Evolutionary conservation across 2,329 filamentous ascomycete genomes (phyloP).

Genomic region (Ambrosiella cleistominuta): DNA sequence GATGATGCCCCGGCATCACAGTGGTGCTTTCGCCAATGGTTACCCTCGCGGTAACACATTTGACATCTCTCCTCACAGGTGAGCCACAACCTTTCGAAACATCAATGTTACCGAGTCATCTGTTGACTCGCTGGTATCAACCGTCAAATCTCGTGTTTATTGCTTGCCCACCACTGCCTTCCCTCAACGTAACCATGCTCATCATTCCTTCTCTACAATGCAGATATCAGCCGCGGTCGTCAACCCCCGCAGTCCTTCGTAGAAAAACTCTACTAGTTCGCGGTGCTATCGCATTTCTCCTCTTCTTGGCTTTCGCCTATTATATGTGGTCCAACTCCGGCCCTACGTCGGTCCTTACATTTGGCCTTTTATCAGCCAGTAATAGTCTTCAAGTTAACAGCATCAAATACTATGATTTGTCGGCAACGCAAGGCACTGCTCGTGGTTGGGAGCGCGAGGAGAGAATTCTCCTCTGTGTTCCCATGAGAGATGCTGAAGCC

Average conservation of each 20-base stretch:
- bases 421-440: constrained; percentile 76
- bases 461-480: constrained; percentile 84
- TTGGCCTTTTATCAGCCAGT: constrained; percentile 50
- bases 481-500: constrained; percentile 76
- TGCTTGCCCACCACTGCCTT: not conserved
- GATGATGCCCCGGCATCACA: constrained; percentile 75
- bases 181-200: not conserved
- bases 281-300: constrained; percentile 38
- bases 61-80: constrained; percentile 81
- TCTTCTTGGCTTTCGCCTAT: constrained; percentile 49
- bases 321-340: constrained; percentile 49
- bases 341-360: constrained; percentile 44
- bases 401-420: constrained; percentile 90
- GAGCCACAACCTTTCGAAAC: constrained; percentile 19
- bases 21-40: constrained; percentile 62
- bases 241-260: constrained; percentile 52
- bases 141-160: not conserved
- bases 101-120: not conserved
- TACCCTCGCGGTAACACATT: constrained; percentile 64
- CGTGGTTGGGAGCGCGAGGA: constrained; percentile 94
- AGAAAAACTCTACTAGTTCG: constrained; percentile 57
- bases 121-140: too few relatives aligned
- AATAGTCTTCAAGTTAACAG: constrained; percentile 75
- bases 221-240: constrained; percentile 73
- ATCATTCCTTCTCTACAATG: not conserved